Base-by-base conservation (phyloP, 345 rosid species). In the Ceriops decandra region DNA sequence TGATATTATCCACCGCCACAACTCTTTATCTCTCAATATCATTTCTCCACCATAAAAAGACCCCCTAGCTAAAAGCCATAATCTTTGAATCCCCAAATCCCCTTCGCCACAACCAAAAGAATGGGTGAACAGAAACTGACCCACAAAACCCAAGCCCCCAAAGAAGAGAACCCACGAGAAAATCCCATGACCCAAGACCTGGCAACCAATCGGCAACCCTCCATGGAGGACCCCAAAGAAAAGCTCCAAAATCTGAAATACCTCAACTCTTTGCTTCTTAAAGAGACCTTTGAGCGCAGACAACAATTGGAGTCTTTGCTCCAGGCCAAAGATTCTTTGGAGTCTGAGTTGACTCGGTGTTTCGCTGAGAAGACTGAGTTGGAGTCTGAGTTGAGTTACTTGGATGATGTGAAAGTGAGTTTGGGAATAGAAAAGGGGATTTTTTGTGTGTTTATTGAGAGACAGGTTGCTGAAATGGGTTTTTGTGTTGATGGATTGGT, bases 181-280 rank as follows among this genome's bases (percentile, higher is more conserved):
- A 62, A 24, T 8, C 56, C 60, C 68, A 67, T 2, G 28, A 21
- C 69, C 62, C 53, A 52, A 2, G 46, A 47, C 59, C 42, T 64
- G 53, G 27, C 6, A 11, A 26, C 74, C 20, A 53, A 69, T 17
- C 73, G 52, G 11, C 62, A 77, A 1, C 28, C 73, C 46, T 54
- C 80, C 63, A 68, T 59, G 80, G 90, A 86, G 52, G 84, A 85
- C 24, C 42, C 71, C 31, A 31, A 64, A 5, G 89, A 86, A 75
- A 83, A 75, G 75, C 59, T 89, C 10, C 80, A 81, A 64, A 81
- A 52, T 68, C 76, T 93, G 63, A 88, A 85, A 73, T 68, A 81
- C 36, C 91, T 91, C 60, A 89, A 89, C 78, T 61, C 57, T 21
- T 3, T 82, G 35, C 93, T 93, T 57, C 52, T 91, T 66, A 85